These are phyloP conservation scores for Microstegium vimineum DNA, from an alignment of 176 grass and related monocot species.

Conservation along the genomic window DNA sequence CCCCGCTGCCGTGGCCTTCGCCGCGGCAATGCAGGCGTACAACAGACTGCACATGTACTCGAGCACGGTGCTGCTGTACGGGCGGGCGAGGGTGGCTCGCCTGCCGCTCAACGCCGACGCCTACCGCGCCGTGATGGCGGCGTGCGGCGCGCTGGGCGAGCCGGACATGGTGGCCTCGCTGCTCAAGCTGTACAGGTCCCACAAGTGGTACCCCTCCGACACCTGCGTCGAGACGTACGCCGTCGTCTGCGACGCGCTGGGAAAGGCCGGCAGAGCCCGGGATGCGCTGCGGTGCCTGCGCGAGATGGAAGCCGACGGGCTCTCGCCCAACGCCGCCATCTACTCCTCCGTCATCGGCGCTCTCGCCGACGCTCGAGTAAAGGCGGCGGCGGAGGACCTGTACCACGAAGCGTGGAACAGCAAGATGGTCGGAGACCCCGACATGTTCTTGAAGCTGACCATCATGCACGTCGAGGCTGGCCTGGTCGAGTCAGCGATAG, in stretches of 20 bases:
- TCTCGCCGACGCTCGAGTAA: conserved; percentile 59
- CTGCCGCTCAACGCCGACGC: conserved; percentile 41
- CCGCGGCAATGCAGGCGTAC: conserved; percentile 70
- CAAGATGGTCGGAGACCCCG: conserved; percentile 65
- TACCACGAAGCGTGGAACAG: conserved; percentile 57
- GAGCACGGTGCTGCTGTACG: conserved; percentile 58
- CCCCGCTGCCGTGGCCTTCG: conserved; percentile 42
- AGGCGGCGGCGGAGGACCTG: conserved; percentile 48
- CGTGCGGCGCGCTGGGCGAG: conserved; percentile 47
- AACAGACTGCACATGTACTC: conserved; percentile 93
- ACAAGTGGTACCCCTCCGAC: conserved; percentile 41
- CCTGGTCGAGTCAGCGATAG: conserved; percentile 47
- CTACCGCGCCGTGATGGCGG: conserved; percentile 61
- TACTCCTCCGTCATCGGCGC: conserved; percentile 67
- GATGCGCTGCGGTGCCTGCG: conserved; percentile 63
- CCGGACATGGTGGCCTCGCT: conserved; percentile 57
- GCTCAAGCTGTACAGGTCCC: conserved; percentile 58
- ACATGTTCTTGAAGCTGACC: conserved; percentile 75
- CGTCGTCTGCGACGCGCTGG: conserved; percentile 65
- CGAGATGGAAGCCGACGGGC: conserved; percentile 68
- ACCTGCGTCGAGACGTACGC: conserved; percentile 41
- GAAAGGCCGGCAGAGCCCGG: conserved; percentile 47
- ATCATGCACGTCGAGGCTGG: conserved; percentile 69
- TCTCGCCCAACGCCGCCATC: conserved; percentile 40
- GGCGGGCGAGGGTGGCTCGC: conserved; percentile 43